Percentiles rank a stretch among this genome's conserved stretches.
phyloP scores from a whole-genome alignment of 2,329 filamentous ascomycete species.

The Colletotrichum sp. region DNA sequence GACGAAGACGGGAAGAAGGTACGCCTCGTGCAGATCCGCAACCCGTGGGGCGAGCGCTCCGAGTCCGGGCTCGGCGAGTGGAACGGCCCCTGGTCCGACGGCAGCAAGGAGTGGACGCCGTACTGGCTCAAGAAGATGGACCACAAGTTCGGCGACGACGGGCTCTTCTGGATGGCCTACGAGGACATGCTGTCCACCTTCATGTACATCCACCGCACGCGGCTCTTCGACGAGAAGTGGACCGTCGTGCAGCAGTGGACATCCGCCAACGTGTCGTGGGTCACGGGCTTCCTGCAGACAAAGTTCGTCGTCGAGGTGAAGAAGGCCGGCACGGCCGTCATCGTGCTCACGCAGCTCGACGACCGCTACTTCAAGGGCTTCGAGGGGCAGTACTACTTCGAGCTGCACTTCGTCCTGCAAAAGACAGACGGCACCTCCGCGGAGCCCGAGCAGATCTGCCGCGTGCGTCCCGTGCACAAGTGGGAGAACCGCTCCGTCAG shows the following conservation, averaged over 20 bases:
- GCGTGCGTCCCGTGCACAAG: slow-evolving; percentile 35
- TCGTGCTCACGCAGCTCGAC: slow-evolving; percentile 52
- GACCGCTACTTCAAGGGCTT: slow-evolving; percentile 50
- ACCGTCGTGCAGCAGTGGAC: slow-evolving; percentile 51
- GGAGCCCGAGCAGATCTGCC: slow-evolving; percentile 35
- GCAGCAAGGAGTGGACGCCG: slow-evolving; percentile 83
- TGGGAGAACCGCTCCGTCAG: slow-evolving; percentile 68
- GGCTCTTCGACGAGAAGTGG: slow-evolving; percentile 58
- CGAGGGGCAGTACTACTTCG: slow-evolving; percentile 48
- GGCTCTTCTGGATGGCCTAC: slow-evolving; percentile 67
- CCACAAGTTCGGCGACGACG: slow-evolving; percentile 80
- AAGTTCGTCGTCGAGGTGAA: slow-evolving; percentile 49
- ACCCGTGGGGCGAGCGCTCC: slow-evolving; percentile 71
- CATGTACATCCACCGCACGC: slow-evolving; percentile 62
- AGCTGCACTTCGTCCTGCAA: slow-evolving; percentile 48
- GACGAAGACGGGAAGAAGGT: slow-evolving; percentile 43
- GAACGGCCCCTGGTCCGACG: slow-evolving; percentile 77
- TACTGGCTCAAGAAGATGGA: slow-evolving; percentile 76
- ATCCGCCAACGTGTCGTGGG: slow-evolving; percentile 47
- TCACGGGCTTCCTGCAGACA: slow-evolving; percentile 48
- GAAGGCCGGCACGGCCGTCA: slow-evolving; percentile 44
- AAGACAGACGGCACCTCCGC: slow-evolving; percentile 16
- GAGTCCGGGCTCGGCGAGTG: slow-evolving; percentile 59
- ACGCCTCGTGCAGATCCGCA: slow-evolving; percentile 54
- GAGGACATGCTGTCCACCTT: slow-evolving; percentile 64